phyloP scores from a whole-genome alignment of 129 eudicot genomes.

The Centaurea solstitialis region DNA sequence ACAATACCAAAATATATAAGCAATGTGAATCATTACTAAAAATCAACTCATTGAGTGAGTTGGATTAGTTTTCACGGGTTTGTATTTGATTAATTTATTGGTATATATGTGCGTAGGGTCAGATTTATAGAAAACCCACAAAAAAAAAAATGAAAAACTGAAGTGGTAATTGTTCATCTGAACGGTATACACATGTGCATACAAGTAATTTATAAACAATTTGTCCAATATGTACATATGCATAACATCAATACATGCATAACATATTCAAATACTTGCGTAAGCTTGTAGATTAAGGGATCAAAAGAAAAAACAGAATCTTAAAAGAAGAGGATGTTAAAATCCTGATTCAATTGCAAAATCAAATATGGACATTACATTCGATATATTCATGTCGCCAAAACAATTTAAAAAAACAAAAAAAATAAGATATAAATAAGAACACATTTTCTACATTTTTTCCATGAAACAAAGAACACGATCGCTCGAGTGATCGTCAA shows the following conservation, averaged over 20 bases:
- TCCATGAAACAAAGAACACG: not conserved
- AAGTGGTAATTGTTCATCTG: too few species aligned
- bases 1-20: too few species aligned
- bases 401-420: not conserved
- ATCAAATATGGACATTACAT: slow-evolving; percentile 12
- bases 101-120: not conserved
- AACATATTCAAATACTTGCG: too few species aligned
- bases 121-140: too few species aligned
- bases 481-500: slow-evolving; percentile 11
- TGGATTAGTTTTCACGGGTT: not conserved
- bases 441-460: not conserved
- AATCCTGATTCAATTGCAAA: not conserved
- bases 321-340: not conserved
- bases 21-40: too few species aligned
- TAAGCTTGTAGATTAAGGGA: not conserved
- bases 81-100: not conserved
- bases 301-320: slow-evolving; percentile 13
- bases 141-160: too few species aligned
- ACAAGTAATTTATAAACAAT: too few species aligned
- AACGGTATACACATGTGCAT: too few species aligned
- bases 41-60: too few species aligned
- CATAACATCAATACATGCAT: too few species aligned
- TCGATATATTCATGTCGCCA: slow-evolving; percentile 12
- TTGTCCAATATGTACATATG: too few species aligned
- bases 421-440: not conserved